phyloP scores from a whole-genome alignment of 768 basidiomycete genomes.

The Kockovaella imperatae region DNA sequence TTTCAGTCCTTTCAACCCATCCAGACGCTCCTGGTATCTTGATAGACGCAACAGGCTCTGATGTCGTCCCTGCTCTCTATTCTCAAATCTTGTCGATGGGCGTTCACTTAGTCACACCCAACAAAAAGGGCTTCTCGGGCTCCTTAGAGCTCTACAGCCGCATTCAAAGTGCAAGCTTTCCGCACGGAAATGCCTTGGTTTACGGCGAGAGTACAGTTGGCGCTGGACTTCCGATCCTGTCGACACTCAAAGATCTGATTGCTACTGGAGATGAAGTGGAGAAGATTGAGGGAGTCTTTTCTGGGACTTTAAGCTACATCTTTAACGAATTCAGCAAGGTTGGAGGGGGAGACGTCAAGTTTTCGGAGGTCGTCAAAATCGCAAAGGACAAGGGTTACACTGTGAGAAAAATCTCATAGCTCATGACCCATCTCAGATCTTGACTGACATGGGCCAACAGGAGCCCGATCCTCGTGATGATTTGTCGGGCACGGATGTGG shows the following conservation, averaged over 20 bases:
- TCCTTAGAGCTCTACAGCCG: slow-evolving; percentile 58
- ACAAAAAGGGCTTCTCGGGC: slow-evolving; percentile 92
- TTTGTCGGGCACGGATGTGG: slow-evolving; percentile 92
- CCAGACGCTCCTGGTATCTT: slow-evolving; percentile 52
- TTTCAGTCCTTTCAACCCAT: slow-evolving; percentile 48
- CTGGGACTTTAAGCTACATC: slow-evolving; percentile 96
- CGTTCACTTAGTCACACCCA: slow-evolving; percentile 85
- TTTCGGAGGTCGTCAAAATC: slow-evolving; percentile 79
- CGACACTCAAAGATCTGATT: slow-evolving; percentile 84
- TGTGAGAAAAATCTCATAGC: slow-evolving; percentile 46
- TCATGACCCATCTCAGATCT: not conserved
- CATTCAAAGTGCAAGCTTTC: slow-evolving; percentile 57
- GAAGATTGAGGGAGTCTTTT: slow-evolving; percentile 96
- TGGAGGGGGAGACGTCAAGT: slow-evolving; percentile 52
- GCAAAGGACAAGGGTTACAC: slow-evolving; percentile 94
- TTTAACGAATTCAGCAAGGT: slow-evolving; percentile 89
- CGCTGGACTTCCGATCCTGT: slow-evolving; percentile 85
- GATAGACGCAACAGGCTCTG: slow-evolving; percentile 88
- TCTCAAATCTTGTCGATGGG: slow-evolving; percentile 70
- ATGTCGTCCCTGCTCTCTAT: slow-evolving; percentile 70
- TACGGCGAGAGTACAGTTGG: slow-evolving; percentile 83
- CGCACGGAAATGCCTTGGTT: slow-evolving; percentile 51
- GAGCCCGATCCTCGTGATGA: slow-evolving; percentile 98
- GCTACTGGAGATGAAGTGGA: slow-evolving; percentile 84
- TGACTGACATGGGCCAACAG: slow-evolving; percentile 46